Percentiles rank a stretch among this genome's conserved stretches.
These are phyloP conservation scores for Suillus alpinus DNA, from an alignment of 768 basidiomycete genomes.

Conservation along the genomic window DNA sequence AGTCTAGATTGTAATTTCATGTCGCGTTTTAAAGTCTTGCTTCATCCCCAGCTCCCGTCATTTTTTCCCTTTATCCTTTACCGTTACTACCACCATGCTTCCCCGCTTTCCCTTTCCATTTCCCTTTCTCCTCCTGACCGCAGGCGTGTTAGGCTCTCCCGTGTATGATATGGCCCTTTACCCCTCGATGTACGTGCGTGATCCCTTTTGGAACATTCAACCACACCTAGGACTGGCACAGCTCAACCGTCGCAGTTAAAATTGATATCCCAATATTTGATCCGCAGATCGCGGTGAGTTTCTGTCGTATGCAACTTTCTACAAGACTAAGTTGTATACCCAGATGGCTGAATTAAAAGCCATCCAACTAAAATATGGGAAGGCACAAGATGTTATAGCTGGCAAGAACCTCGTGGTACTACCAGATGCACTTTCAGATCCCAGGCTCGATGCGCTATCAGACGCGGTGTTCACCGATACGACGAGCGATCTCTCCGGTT, in stretches of 20 bases:
- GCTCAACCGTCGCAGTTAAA: background rate
- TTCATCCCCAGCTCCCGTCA: background rate
- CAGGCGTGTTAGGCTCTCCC: slow-evolving; percentile 12
- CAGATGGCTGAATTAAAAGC: background rate
- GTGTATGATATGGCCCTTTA: background rate
- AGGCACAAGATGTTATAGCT: background rate
- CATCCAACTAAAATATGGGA: background rate
- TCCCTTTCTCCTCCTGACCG: slow-evolving; percentile 11
- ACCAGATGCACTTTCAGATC: background rate
- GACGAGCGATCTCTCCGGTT: background rate
- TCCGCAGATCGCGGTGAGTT: background rate
- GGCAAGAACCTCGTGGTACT: background rate
- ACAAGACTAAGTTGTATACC: background rate
- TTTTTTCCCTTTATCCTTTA: background rate
- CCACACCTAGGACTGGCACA: background rate
- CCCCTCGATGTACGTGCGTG: background rate
- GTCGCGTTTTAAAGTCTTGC: slow-evolving; percentile 19
- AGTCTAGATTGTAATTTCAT: background rate
- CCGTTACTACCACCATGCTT: slow-evolving; percentile 8
- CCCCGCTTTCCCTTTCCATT: slow-evolving; percentile 3
- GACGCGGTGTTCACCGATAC: background rate
- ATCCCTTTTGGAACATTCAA: background rate
- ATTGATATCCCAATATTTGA: background rate
- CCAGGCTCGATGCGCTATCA: background rate
- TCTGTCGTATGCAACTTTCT: background rate